phyloP scores from a whole-genome alignment of 805 yeast species.

The Ascoidea rubescens region DNA sequence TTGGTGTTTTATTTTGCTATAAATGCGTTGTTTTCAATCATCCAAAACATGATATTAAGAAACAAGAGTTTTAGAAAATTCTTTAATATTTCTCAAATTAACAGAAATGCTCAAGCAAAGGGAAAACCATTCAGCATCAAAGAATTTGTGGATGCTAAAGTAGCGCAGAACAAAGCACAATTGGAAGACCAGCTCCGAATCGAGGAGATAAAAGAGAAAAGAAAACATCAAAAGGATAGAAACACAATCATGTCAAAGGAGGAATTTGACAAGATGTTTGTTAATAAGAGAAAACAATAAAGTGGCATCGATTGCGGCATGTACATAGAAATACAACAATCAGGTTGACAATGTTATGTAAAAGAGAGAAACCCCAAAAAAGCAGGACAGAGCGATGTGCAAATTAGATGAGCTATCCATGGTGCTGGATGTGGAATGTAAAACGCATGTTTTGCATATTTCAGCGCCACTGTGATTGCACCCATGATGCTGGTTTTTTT shows the following conservation, averaged over 20 bases:
- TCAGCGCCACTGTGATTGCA: too few species aligned
- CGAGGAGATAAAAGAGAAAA: neutral
- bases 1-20: constrained; percentile 77
- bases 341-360: too few species aligned
- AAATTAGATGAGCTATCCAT: too few species aligned
- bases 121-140: neutral
- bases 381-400: too few species aligned
- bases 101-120: neutral
- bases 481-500: too few species aligned
- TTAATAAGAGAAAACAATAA: too few species aligned
- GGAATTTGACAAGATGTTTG: neutral
- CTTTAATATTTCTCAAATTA: constrained; percentile 18
- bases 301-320: too few species aligned
- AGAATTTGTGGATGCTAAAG: neutral
- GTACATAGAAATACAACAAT: too few species aligned
- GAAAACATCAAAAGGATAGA: neutral
- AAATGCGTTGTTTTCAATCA: constrained; percentile 60
- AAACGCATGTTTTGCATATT: too few species aligned
- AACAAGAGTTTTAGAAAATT: constrained; percentile 40
- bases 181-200: neutral
- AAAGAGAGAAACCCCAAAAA: too few species aligned
- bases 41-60: constrained; percentile 59
- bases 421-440: too few species aligned
- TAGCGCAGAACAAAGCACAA: neutral
- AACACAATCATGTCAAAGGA: neutral